Evolutionary conservation across 208 protist genomes (phyloP).

Genomic region (Leishmania aethiopica): DNA sequence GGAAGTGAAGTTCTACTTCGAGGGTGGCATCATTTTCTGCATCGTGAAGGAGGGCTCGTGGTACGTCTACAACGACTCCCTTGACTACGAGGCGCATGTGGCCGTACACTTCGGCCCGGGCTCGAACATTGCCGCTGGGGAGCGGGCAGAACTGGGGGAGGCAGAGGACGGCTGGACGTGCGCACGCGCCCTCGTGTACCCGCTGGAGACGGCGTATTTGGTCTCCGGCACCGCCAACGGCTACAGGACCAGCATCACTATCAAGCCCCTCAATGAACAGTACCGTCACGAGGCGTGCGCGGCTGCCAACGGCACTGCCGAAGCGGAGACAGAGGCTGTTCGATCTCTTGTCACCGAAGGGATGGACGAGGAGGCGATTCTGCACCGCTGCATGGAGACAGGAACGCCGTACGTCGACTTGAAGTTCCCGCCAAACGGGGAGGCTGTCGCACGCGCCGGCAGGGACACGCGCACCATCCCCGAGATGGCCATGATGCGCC

Average conservation of each 20-base stretch:
- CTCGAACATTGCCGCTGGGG: constrained; percentile 32
- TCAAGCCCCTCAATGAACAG: constrained; percentile 35
- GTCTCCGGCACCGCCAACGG: constrained; percentile 40
- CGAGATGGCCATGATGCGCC: constrained; percentile 43
- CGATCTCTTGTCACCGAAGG: constrained; percentile 29
- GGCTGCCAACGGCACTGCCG: constrained; percentile 16
- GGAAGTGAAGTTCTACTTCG: constrained; percentile 47
- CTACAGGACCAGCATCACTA: constrained; percentile 39
- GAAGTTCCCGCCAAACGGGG: constrained; percentile 34
- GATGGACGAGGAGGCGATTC: constrained; percentile 45
- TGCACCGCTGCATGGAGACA: constrained; percentile 35
- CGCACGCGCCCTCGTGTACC: constrained; percentile 48
- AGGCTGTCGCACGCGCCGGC: constrained; percentile 34
- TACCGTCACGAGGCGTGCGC: constrained; percentile 24
- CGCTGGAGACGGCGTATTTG: constrained; percentile 54
- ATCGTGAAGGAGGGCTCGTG: constrained; percentile 54
- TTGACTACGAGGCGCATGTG: constrained; percentile 71
- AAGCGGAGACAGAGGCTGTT: constrained; percentile 36
- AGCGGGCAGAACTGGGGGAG: constrained; percentile 28
- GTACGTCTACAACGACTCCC: constrained; percentile 80
- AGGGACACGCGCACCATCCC: constrained; percentile 42
- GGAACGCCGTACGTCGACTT: constrained; percentile 51
- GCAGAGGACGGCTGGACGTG: constrained; percentile 40
- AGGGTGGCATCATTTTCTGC: constrained; percentile 55
- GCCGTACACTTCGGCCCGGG: constrained; percentile 58